These are phyloP conservation scores for Thielaviopsis ethacetica DNA, from an alignment of 2,329 filamentous ascomycete genomes.

Conservation along the genomic window DNA sequence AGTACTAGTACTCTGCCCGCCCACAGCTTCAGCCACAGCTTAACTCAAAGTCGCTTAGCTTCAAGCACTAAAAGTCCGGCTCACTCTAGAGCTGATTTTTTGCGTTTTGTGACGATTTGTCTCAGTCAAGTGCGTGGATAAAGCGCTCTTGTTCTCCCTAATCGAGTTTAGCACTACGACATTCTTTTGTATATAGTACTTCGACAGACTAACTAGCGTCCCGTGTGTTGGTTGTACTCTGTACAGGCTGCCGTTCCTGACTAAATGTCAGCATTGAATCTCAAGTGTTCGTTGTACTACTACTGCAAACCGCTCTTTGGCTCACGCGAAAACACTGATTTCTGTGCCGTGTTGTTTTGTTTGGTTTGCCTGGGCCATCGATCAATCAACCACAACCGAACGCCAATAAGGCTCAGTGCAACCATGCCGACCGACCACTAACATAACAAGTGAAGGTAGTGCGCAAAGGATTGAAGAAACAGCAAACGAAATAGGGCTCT, in stretches of 20 bases:
- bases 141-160: not conserved
- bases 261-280: not conserved
- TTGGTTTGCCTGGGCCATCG: not conserved
- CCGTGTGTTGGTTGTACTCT: not conserved
- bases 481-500: too few species aligned
- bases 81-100: too few species aligned
- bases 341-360: not conserved
- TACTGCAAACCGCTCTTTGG: not conserved
- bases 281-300: not conserved
- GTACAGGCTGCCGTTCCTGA: not conserved
- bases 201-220: not conserved
- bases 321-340: not conserved
- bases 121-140: not conserved
- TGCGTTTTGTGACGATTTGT: not conserved
- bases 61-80: too few species aligned
- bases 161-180: not conserved
- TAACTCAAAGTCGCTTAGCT: too few species aligned
- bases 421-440: too few species aligned
- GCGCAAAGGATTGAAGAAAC: too few species aligned
- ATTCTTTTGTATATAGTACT: not conserved
- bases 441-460: too few species aligned
- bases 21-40: too few species aligned
- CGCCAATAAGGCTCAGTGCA: not conserved
- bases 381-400: not conserved
- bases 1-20: too few species aligned